Evolutionary conservation across 768 basidiomycete species (phyloP).

Genomic region (Boletus sp.): DNA sequence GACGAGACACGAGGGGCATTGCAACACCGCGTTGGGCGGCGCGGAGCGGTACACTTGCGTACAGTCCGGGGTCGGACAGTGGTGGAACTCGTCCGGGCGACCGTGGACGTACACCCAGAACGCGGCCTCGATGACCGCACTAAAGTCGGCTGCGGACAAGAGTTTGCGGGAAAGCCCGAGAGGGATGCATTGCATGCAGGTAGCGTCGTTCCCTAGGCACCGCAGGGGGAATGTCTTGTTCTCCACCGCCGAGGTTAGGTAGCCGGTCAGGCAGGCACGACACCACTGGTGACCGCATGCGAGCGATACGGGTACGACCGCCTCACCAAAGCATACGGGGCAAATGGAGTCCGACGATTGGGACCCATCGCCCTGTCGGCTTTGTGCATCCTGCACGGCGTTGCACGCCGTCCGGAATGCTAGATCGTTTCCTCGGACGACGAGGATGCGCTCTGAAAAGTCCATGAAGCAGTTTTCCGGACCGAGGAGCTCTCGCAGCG

Average conservation of each 20-base stretch:
- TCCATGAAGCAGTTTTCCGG: conserved; percentile 57
- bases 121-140: conserved; percentile 54
- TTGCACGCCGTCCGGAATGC: conserved; percentile 36
- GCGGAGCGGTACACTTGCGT: conserved; percentile 66
- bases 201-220: conserved; percentile 65
- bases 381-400: conserved; percentile 40
- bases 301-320: conserved; percentile 50
- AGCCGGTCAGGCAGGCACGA: conserved; percentile 55
- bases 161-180: conserved; percentile 49
- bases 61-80: conserved; percentile 81
- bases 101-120: conserved; percentile 61
- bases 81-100: conserved; percentile 60
- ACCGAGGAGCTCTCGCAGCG: conserved; percentile 51
- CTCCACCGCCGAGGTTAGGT: conserved; percentile 56
- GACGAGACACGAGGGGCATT: conserved; percentile 68
- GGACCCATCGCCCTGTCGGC: conserved; percentile 29
- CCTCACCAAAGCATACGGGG: conserved; percentile 68
- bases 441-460: conserved; percentile 38
- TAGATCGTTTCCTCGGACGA: conserved; percentile 54
- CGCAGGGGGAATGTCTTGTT: conserved; percentile 65
- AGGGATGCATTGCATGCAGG: conserved; percentile 57
- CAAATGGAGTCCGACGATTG: conserved; percentile 38
- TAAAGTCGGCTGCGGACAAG: conserved; percentile 52
- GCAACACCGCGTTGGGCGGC: conserved; percentile 48
- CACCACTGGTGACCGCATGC: conserved; percentile 72